Evolutionary conservation across 345 rosid species (phyloP).

Genomic region (Brassica incana): DNA sequence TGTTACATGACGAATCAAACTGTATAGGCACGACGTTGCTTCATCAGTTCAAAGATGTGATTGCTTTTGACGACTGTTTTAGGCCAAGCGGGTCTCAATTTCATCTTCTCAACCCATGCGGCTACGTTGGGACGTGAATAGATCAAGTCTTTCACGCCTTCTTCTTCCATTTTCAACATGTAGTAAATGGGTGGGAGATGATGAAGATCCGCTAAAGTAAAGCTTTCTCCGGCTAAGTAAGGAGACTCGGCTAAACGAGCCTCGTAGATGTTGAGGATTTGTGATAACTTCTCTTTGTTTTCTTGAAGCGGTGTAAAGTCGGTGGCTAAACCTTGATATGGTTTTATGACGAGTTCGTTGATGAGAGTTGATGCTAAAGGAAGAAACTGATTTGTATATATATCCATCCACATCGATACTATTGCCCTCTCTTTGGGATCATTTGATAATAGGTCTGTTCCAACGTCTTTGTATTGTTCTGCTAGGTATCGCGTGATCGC

Average conservation of each 20-base stretch:
- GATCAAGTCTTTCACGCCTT: not conserved
- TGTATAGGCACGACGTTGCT: not conserved
- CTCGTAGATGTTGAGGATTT: slow-evolving; percentile 49
- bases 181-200: slow-evolving; percentile 19
- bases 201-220: slow-evolving; percentile 28
- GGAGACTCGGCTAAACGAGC: slow-evolving; percentile 29
- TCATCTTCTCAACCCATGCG: slow-evolving; percentile 22
- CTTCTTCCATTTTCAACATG: slow-evolving; percentile 17
- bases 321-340: slow-evolving; percentile 16
- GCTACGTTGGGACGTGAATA: slow-evolving; percentile 20
- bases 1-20: slow-evolving; percentile 2
- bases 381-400: slow-evolving; percentile 9
- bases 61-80: slow-evolving; percentile 8
- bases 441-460: slow-evolving; percentile 32
- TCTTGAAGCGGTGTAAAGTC: slow-evolving; percentile 29
- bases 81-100: not conserved
- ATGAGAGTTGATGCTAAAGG: slow-evolving; percentile 23
- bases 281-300: slow-evolving; percentile 32
- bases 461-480: slow-evolving; percentile 22
- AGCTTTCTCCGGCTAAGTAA: slow-evolving; percentile 26
- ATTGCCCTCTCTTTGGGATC: not conserved
- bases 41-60: slow-evolving; percentile 24
- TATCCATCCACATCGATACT: slow-evolving; percentile 19
- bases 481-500: slow-evolving; percentile 42
- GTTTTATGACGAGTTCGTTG: slow-evolving; percentile 34